Base-by-base conservation (phyloP, 192 early-diverging fungal genomes). In the Dimargaris xerosporica region DNA sequence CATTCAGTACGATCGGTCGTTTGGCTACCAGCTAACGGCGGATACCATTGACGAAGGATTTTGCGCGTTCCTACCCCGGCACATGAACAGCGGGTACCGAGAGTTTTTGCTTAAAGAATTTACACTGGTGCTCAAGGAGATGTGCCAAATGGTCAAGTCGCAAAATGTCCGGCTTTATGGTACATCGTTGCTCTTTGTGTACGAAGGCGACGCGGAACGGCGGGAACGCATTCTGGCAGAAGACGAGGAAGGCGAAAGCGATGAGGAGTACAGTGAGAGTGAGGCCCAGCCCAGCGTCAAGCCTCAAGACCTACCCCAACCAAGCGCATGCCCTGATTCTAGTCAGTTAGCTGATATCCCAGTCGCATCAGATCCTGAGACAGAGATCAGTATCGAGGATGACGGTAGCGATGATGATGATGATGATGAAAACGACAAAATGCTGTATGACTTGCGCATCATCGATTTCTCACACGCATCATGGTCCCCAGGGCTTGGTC, bases 381-480 rank as follows among this genome's bases (percentile, higher is more conserved):
- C n/a, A n/a, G 25, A 17, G 19, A 50, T 23, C 47, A 23, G 25
- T 50, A 50, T 50, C 19, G 47, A 50, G 47, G 47, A 50, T 23
- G 25, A 23, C 7, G 47, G 47, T 21, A 68, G 68, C 1, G 72
- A 67, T 31, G 76, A 67, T 5, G 66, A 69, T 29, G 55, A 64
- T 9, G 25, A 42, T 2, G 68, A 70, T 10, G 79, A 81, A 48
- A 54, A 59, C 31, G 56, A 59, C 23, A 29, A 39, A 11, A 61
- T 54, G 30, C 62, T 86, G 53, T 73, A 81, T 0, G 82, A 88
- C 62, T 66, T 89, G 58, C 79, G 80, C 29, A 51, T 89, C 13
- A 94, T 97, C 64, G 94, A 97, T 69, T 95, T 94, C 86, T 89
- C 84, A 3, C 92, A 92, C 71, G 85, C 89, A 16, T 71, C 76